These are phyloP conservation scores for Fusarium domesticum DNA, from an alignment of 2,329 filamentous ascomycete species.

Conservation along the genomic window DNA sequence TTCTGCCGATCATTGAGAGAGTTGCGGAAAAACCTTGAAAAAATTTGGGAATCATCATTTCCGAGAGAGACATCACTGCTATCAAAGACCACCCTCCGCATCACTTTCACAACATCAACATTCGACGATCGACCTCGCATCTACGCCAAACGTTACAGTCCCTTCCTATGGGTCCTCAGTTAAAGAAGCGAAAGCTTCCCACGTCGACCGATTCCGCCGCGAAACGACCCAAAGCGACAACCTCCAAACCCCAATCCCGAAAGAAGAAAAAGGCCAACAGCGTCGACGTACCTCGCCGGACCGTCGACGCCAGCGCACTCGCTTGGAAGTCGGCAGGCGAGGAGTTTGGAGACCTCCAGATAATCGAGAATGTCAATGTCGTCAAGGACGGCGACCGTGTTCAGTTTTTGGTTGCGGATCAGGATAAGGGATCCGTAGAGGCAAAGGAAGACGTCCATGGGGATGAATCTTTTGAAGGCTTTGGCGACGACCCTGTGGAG, in stretches of 20 bases:
- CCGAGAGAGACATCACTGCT: too few relatives aligned
- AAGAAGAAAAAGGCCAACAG: slow-evolving; percentile 26
- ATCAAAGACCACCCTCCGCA: too few relatives aligned
- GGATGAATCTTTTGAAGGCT: slow-evolving; percentile 63
- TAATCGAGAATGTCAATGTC: slow-evolving; percentile 89
- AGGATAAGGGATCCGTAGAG: slow-evolving; percentile 40
- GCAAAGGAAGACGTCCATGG: slow-evolving; percentile 28
- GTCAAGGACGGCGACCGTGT: slow-evolving; percentile 60
- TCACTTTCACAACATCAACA: not conserved
- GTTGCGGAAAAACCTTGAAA: too few relatives aligned
- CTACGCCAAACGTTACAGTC: slow-evolving; percentile 1
- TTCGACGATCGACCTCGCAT: slow-evolving; percentile 6
- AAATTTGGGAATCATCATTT: too few relatives aligned
- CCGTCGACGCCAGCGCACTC: slow-evolving; percentile 48
- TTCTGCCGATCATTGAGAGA: too few relatives aligned
- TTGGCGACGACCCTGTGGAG: slow-evolving; percentile 49
- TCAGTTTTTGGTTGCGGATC: slow-evolving; percentile 49
- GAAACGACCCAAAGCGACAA: slow-evolving; percentile 39
- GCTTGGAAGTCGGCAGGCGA: slow-evolving; percentile 78
- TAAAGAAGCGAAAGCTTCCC: slow-evolving; percentile 41
- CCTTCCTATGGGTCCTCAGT: slow-evolving; percentile 31
- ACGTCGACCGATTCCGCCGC: slow-evolving; percentile 31
- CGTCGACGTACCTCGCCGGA: slow-evolving; percentile 23
- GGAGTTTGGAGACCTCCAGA: slow-evolving; percentile 88
- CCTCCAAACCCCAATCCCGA: slow-evolving; percentile 14